Conservation (phyloP, 768 basidiomycete species). For the Agaricus blazei region DNA sequence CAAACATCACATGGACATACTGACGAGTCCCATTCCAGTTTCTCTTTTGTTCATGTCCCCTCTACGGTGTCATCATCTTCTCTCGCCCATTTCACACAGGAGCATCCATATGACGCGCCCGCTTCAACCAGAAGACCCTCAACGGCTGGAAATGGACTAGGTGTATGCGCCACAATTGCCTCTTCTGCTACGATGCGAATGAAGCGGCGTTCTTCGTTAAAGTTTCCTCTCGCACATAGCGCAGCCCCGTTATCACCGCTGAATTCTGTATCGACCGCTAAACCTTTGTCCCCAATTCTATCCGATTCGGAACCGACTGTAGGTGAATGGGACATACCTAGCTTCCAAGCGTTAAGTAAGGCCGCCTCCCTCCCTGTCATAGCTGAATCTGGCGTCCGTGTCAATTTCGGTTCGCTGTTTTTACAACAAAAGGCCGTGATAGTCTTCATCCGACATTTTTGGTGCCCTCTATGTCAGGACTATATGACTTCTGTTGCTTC, state of each 20-base stretch:
- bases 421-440: slow-evolving; percentile 53
- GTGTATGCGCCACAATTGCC: slow-evolving; percentile 6
- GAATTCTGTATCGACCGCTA: neutral
- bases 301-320: slow-evolving; percentile 12
- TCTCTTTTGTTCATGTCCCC: slow-evolving; percentile 9
- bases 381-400: slow-evolving; percentile 58
- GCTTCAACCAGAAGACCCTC: neutral
- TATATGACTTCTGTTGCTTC: slow-evolving; percentile 67
- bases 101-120: neutral
- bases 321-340: slow-evolving; percentile 47
- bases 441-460: slow-evolving; percentile 86
- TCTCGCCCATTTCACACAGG: neutral
- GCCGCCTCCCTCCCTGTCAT: slow-evolving; percentile 63
- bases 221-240: neutral
- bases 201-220: slow-evolving; percentile 3
- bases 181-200: slow-evolving; percentile 6
- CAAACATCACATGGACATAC: slow-evolving; percentile 7
- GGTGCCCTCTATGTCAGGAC: slow-evolving; percentile 85
- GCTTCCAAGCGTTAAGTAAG: slow-evolving; percentile 46
- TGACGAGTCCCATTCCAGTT: slow-evolving; percentile 8
- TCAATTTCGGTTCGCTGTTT: slow-evolving; percentile 69
- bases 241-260: neutral
- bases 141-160: neutral
- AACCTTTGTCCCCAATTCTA: neutral
- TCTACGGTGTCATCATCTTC: neutral